Evolutionary conservation across 208 protist genomes (phyloP).

Genomic region (Acanthamoeba divionensis): DNA sequence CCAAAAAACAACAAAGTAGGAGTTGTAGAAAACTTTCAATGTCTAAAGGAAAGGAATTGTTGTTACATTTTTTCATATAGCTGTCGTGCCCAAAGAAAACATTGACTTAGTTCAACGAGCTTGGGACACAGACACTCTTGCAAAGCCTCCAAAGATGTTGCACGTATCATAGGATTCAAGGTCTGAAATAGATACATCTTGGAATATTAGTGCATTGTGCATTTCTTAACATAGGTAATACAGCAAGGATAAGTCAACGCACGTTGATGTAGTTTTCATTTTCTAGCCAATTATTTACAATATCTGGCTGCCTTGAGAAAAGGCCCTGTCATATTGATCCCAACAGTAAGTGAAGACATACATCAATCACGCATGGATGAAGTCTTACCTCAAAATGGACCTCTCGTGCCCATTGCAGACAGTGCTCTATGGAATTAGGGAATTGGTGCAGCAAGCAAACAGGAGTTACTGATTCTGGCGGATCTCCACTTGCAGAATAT

Average conservation of each 20-base stretch:
- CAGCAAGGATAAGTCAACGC: too few species aligned
- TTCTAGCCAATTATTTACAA: neutral
- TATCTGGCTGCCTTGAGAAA: neutral
- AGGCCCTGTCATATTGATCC: neutral
- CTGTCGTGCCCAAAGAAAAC: neutral
- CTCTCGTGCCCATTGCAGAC: constrained; percentile 88
- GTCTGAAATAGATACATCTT: too few species aligned
- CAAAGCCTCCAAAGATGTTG: neutral
- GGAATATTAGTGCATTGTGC: too few species aligned
- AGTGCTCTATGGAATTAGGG: constrained; percentile 98
- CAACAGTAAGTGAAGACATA: neutral
- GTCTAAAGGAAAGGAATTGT: too few species aligned
- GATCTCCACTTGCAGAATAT: constrained; percentile 95
- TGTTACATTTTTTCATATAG: neutral
- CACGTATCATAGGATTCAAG: neutral
- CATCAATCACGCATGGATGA: neutral
- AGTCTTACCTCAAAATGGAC: neutral
- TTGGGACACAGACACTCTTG: neutral
- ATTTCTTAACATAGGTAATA: too few species aligned
- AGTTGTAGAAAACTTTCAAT: too few species aligned
- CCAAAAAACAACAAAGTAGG: too few species aligned
- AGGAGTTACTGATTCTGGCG: constrained; percentile 97
- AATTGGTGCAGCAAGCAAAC: constrained; percentile 99
- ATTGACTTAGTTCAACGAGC: neutral
- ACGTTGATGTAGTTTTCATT: neutral